Evolutionary conservation across 2,329 filamentous ascomycete genomes (phyloP), one percentile per base, ranked within the genome.

Genomic region (Monilinia laxa): DNA sequence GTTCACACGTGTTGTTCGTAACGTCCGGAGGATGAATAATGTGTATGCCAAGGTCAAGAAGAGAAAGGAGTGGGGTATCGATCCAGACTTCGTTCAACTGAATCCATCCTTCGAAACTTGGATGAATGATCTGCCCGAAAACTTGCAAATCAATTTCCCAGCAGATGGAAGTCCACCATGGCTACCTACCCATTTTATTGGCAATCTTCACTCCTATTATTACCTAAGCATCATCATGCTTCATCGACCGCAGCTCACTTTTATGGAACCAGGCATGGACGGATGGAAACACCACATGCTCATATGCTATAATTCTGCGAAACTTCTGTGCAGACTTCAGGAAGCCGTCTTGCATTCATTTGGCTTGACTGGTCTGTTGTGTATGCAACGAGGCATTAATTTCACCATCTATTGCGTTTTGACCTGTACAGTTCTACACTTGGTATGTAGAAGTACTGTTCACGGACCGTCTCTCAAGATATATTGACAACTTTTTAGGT

Each of bases 341-440:
- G 94, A 98, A 78, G 89, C 89, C 2, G 87, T 96, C 47, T 75
- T 96, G 67, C 84, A 89, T 64, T 85, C 86, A 0, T 96, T 89
- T 77, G 92, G 93, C 3, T 81, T 97, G 68, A 85, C 85, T 20
- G 94, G 93, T 0, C 82, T 98, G 20, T 84, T 95, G 72, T 96
- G 90, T 79, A 97, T 97, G 94, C 90, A 94, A 74, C 86, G 94
- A 71, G 94, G 94, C 51, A 93, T 96, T 76, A 97, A 93, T 78
- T 98, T 97, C 75, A 92, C 92, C 7, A 92, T 98, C n/a, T 98
- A 98, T 75, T 88, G 89, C 66, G 87, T 97, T 35, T 81, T 98
- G 56, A 95, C 92, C 0, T 97, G 93, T 80, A 93, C 94, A 31
- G 93, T 97, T 79, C 84, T 98, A 65, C 93, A 98, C 78, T 79